Percentiles rank a stretch among this genome's conserved stretches.
Conservation (phyloP, 1,284 basidiomycete species). For the Meira miltonrushii region DNA sequence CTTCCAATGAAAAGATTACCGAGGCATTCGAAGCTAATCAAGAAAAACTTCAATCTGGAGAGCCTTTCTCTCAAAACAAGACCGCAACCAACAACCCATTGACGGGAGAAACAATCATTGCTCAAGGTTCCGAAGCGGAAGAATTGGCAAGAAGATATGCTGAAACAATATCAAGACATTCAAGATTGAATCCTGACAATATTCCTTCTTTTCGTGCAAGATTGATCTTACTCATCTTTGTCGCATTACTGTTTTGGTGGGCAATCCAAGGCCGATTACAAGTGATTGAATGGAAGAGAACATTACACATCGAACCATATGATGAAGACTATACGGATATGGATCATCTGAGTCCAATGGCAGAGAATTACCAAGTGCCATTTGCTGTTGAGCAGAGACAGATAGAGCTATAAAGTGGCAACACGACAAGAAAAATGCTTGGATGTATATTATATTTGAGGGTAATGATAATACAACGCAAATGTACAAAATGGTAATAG, state of each 20-base stretch:
- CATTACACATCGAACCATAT: neutral
- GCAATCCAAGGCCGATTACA: neutral
- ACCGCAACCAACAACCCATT: too few relatives aligned
- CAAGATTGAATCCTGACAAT: conserved; percentile 3
- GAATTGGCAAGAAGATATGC: neutral
- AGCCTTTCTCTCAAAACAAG: too few relatives aligned
- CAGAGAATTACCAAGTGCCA: too few relatives aligned
- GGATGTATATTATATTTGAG: neutral
- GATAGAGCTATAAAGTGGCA: too few relatives aligned
- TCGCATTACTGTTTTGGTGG: neutral
- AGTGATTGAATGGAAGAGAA: neutral
- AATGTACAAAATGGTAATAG: neutral
- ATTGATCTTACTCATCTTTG: neutral
- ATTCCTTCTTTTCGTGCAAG: neutral
- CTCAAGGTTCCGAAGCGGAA: too few relatives aligned
- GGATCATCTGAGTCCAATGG: too few relatives aligned
- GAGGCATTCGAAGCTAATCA: too few relatives aligned
- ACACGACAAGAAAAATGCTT: neutral
- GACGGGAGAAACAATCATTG: too few relatives aligned
- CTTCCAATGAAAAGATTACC: too few relatives aligned
- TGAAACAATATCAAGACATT: neutral
- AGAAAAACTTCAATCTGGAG: too few relatives aligned
- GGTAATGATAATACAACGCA: neutral
- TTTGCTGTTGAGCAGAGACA: too few relatives aligned
- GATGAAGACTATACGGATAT: conserved; percentile 3